A percentile compares a stretch with the other conserved stretches of the same genome.
These are phyloP conservation scores for Botryobasidium botryosum DNA, from an alignment of 768 basidiomycete genomes.

Conservation along the genomic window DNA sequence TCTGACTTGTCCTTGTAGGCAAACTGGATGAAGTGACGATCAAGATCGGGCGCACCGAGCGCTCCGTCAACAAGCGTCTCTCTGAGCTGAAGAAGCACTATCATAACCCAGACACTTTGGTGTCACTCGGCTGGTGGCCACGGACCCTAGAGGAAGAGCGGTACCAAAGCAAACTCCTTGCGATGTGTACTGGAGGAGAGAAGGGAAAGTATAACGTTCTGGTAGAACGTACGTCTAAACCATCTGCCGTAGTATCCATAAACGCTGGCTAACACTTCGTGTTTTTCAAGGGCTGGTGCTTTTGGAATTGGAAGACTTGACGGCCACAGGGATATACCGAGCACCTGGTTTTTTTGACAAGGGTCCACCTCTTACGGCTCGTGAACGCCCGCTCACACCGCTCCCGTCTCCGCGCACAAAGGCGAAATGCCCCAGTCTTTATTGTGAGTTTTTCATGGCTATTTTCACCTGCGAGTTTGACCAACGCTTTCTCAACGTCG, in stretches of 20 bases:
- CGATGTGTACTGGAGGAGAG: slow-evolving; percentile 41
- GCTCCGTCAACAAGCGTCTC: no score
- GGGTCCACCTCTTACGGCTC: neutral
- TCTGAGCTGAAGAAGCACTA: no score
- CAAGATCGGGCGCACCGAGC: slow-evolving; percentile 62
- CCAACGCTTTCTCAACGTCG: slow-evolving; percentile 2
- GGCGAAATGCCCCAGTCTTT: slow-evolving; percentile 21
- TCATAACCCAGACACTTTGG: no score
- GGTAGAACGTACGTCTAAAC: slow-evolving; percentile 28
- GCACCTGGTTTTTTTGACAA: slow-evolving; percentile 9
- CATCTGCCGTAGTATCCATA: neutral
- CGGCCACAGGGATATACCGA: slow-evolving; percentile 40
- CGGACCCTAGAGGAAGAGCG: slow-evolving; percentile 27
- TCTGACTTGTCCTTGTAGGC: slow-evolving; percentile 29
- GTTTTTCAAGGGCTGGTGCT: slow-evolving; percentile 39
- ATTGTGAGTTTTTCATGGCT: no score
- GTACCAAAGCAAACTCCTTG: slow-evolving; percentile 51
- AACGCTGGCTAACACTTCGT: neutral
- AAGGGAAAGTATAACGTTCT: slow-evolving; percentile 54
- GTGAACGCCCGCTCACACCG: neutral
- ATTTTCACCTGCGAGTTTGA: neutral
- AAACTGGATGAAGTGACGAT: slow-evolving; percentile 68
- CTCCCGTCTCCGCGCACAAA: slow-evolving; percentile 12
- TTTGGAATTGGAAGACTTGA: slow-evolving; percentile 59
- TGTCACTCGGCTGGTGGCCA: slow-evolving; percentile 67